Percentiles rank a stretch among this genome's conserved stretches.
These are phyloP conservation scores for Globisporangium takayamanum DNA, from an alignment of 352 stramenopile genomes.

Conservation along the genomic window DNA sequence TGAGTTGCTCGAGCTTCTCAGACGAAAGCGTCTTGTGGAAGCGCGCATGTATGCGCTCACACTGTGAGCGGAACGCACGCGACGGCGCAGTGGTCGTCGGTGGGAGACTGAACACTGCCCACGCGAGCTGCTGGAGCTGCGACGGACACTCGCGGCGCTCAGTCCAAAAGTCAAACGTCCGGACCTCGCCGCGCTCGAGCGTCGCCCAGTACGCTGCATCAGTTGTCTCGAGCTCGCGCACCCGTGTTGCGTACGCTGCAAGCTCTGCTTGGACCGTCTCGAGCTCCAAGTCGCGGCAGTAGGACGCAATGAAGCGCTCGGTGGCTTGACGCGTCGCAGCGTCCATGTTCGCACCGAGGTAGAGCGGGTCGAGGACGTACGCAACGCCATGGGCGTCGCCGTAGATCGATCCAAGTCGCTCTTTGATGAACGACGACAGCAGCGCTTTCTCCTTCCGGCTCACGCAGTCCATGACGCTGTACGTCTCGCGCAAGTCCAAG, in stretches of 20 bases:
- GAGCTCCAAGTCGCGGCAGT: conserved; percentile 24
- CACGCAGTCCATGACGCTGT: conserved; percentile 49
- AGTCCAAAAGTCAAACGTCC: conserved; percentile 52
- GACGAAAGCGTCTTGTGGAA: conserved; percentile 31
- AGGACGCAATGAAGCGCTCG: conserved; percentile 40
- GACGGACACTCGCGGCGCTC: conserved; percentile 44
- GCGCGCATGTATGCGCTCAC: conserved; percentile 28
- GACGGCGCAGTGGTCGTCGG: conserved; percentile 29
- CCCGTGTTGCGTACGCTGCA: conserved; percentile 6
- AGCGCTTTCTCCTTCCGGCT: conserved; percentile 74
- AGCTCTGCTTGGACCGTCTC: conserved; percentile 25
- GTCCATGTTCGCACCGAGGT: conserved; percentile 44
- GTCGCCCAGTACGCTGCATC: conserved; percentile 54
- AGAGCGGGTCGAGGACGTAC: conserved; percentile 52
- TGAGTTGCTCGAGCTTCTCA: conserved; percentile 51
- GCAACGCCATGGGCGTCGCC: conserved; percentile 51
- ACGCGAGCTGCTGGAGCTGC: conserved; percentile 51
- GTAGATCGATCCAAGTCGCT: conserved; percentile 63
- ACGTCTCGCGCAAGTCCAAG: conserved; percentile 36
- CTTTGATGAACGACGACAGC: conserved; percentile 52
- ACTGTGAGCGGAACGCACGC: conserved; percentile 29
- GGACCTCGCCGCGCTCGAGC: conserved; percentile 35
- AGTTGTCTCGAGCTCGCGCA: conserved; percentile 42
- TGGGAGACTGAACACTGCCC: conserved; percentile 49
- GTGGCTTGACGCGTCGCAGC: conserved; percentile 33